Percentiles rank a stretch among this genome's conserved stretches.
Conservation (phyloP, 148 eudicot species). For the Camellia sinensis region DNA sequence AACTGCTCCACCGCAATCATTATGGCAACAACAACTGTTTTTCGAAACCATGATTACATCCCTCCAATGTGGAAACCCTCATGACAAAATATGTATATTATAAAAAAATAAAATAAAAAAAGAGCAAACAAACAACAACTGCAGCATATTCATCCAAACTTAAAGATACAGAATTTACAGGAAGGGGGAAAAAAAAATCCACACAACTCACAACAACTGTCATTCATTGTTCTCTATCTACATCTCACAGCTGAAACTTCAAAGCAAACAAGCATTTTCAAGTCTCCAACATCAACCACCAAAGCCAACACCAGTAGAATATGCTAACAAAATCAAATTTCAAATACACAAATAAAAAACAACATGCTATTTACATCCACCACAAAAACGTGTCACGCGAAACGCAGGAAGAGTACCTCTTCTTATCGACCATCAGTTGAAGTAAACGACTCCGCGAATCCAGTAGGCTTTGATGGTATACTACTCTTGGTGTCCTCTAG, state of each 20-base stretch:
- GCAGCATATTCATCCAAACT: neutral
- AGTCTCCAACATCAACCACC: neutral
- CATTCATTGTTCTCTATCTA: conserved; percentile 1
- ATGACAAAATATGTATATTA: neutral
- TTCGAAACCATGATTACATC: neutral
- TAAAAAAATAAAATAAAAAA: neutral
- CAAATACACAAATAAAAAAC: conserved; percentile 1
- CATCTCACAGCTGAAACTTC: neutral
- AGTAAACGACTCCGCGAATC: conserved; percentile 91
- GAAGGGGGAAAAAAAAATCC: neutral
- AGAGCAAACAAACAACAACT: no score
- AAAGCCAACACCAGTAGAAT: neutral
- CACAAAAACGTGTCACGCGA: neutral
- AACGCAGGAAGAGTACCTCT: conserved; percentile 2
- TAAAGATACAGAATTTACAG: neutral
- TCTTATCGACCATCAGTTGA: conserved; percentile 82
- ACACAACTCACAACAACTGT: neutral
- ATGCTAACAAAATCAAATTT: conserved; percentile 2
- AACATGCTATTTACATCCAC: conserved; percentile 32
- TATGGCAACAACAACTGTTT: no score
- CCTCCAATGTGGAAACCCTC: neutral
- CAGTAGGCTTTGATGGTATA: conserved; percentile 91
- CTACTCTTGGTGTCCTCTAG: conserved; percentile 83
- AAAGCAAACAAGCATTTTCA: neutral
- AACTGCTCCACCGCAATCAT: no score